Evolutionary conservation across 768 basidiomycete genomes (phyloP), one percentile per base, ranked within the genome.

Genomic region (Agrocybe pediades): DNA sequence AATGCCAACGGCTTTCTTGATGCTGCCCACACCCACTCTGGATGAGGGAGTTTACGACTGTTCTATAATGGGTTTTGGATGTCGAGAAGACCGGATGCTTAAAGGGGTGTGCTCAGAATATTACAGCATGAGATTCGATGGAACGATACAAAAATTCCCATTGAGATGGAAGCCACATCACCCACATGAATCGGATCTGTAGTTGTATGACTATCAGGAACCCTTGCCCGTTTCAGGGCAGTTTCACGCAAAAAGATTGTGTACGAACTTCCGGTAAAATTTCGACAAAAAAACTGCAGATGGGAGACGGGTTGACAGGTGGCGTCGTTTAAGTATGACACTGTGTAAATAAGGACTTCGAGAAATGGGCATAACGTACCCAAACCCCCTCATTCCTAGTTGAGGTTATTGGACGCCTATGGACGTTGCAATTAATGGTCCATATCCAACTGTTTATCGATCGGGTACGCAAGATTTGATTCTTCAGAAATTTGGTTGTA

Each of bases 241-340:
- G 23, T 68, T 65, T 56, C 56, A 52, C 17, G 41, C 49, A 42
- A 63, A 67, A 63, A 56, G 51, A 44, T 57, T 55, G 57, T 27
- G 20, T 15, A 41, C 43, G 40, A 27, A 44, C 53, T 57, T 57
- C 33, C 56, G 56, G 58, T 49, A 53, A 62, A 67, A 67, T 54
- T 67, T 55, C 51, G 40, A 56, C 44, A 54, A 64, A 61, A 61
- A 55, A 46, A 46, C 56, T 58, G 59, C 62, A 70, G 66, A 69
- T 59, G 69, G 68, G 64, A 63, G 39, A 54, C 27, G n/a, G n/a
- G 24, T 30, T 75, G 73, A 71, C 71, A 72, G 64, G 74, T 74
- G 74, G 73, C 73, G 74, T 72, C 66, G 61, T 66, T 66, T 71
- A 75, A 75, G 70, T 71, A 75, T 63, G 68, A 64, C 71, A 68